phyloP scores from a whole-genome alignment of 2,329 filamentous ascomycete genomes.

The Colletotrichum incanum region DNA sequence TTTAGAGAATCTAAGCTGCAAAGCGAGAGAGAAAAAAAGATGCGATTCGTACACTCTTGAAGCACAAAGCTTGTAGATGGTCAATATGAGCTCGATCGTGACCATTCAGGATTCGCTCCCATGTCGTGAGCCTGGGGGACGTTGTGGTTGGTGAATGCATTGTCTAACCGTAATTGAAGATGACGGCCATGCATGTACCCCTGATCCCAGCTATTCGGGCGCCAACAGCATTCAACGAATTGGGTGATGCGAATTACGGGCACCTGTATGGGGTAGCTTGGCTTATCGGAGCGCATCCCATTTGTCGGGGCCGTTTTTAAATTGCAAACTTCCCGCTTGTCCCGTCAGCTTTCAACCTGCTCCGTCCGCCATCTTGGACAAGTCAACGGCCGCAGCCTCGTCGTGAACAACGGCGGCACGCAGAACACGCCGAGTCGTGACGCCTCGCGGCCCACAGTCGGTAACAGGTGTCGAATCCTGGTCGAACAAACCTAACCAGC shows the following conservation, averaged over 20 bases:
- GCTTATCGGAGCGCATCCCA: background rate
- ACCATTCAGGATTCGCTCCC: background rate
- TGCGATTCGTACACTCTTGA: background rate
- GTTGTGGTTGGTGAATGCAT: background rate
- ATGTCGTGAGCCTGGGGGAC: background rate
- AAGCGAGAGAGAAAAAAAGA: background rate
- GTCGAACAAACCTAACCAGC: background rate
- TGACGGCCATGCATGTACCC: background rate
- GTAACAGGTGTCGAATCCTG: too few relatives aligned
- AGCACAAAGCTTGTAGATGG: too few relatives aligned
- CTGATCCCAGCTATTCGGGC: background rate
- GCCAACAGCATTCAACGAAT: background rate
- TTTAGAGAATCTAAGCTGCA: background rate
- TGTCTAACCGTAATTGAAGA: background rate
- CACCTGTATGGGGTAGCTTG: background rate
- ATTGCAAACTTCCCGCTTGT: background rate
- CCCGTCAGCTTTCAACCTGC: background rate
- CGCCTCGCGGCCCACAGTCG: background rate
- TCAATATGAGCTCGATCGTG: too few relatives aligned
- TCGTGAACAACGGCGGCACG: background rate
- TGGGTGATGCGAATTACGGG: background rate
- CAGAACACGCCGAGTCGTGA: background rate
- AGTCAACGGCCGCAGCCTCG: background rate
- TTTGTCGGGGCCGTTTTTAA: background rate
- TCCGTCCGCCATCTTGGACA: too few relatives aligned